Evolutionary conservation across 2,329 filamentous ascomycete genomes (phyloP).

Genomic region (Pseudocercospora cruenta): DNA sequence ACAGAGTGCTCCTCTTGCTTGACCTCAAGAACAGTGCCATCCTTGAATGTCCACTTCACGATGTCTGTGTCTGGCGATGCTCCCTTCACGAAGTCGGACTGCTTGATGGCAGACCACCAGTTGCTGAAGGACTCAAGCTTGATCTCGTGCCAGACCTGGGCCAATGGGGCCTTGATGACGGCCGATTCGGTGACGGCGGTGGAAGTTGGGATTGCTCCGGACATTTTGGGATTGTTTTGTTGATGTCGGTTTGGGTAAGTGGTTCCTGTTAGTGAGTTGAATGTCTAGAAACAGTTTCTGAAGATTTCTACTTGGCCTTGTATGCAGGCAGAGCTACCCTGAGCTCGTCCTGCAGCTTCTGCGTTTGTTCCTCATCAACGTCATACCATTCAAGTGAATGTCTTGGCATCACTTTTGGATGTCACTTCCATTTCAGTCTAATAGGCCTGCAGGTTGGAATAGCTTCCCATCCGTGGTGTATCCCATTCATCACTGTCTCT

Average conservation of each 20-base stretch:
- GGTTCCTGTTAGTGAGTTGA: background rate
- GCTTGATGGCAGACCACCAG: conserved; percentile 67
- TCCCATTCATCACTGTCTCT: background rate
- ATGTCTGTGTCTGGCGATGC: conserved; percentile 65
- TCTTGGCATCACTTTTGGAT: background rate
- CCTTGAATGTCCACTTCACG: conserved; percentile 72
- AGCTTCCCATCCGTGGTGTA: background rate
- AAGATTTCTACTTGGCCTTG: background rate
- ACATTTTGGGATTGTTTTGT: conserved; percentile 21
- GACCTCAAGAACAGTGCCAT: conserved; percentile 69
- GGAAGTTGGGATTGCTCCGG: conserved; percentile 61
- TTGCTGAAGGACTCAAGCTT: conserved; percentile 71
- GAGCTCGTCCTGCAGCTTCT: background rate
- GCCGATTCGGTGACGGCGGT: conserved; percentile 68
- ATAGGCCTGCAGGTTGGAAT: background rate
- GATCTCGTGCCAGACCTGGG: conserved; percentile 73
- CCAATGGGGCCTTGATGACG: conserved; percentile 69
- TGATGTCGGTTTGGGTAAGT: background rate
- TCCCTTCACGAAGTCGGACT: conserved; percentile 67
- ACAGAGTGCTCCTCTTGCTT: conserved; percentile 78
- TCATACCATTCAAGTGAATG: background rate
- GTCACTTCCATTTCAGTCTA: too few species aligned
- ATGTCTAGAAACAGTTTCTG: background rate
- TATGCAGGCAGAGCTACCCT: background rate
- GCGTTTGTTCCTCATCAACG: background rate